phyloP scores from a whole-genome alignment of 192 early-diverging fungal genomes.

The Podila horticola region DNA sequence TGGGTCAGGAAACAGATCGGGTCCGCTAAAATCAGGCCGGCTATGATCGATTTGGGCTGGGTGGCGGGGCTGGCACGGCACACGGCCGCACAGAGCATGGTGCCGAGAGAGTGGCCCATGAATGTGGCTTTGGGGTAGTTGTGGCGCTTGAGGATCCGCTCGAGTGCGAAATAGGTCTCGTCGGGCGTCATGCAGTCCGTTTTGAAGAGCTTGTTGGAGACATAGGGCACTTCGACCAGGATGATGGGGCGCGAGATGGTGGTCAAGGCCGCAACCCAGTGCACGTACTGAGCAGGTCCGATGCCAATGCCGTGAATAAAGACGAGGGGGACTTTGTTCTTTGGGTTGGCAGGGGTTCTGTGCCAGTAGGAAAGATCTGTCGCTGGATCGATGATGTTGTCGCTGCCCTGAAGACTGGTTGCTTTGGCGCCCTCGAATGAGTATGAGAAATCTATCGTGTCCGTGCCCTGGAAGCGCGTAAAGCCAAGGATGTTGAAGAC shows the following conservation, averaged over 20 bases:
- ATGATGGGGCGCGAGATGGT: constrained; percentile 55
- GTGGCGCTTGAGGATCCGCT: constrained; percentile 61
- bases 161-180: constrained; percentile 64
- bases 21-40: constrained; percentile 68
- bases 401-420: constrained; percentile 1
- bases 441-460: neutral
- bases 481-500: constrained; percentile 17
- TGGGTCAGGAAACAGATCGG: constrained; percentile 75
- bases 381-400: neutral
- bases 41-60: constrained; percentile 48
- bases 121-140: constrained; percentile 63
- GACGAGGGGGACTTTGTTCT: constrained; percentile 59
- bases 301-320: constrained; percentile 76
- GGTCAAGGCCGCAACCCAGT: constrained; percentile 55
- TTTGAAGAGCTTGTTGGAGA: constrained; percentile 71
- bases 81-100: constrained; percentile 66
- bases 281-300: constrained; percentile 62
- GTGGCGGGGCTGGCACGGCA: constrained; percentile 51
- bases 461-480: constrained; percentile 10
- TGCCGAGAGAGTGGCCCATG: constrained; percentile 72
- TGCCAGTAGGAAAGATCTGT: constrained; percentile 57
- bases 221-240: constrained; percentile 65
- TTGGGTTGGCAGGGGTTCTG: constrained; percentile 16
- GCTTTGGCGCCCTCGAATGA: neutral
- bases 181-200: constrained; percentile 57